Base-by-base conservation (phyloP, 2,329 filamentous ascomycete genomes). In the Xylariaceae sp. region DNA sequence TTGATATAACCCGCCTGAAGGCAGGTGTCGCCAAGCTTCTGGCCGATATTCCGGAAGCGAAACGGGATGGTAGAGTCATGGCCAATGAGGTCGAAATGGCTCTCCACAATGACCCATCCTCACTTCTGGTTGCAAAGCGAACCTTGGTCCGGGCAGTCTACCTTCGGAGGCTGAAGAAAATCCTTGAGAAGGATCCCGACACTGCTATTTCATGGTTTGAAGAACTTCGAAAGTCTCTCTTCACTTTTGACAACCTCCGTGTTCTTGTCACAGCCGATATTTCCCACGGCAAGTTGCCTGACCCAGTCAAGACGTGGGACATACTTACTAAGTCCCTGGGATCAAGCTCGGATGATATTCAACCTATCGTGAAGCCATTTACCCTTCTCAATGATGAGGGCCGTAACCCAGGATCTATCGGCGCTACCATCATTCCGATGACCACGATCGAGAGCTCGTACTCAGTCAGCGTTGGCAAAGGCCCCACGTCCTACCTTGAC, bases 381-480 rank as follows among this genome's bases (percentile, higher is more conserved):
- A 72, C 76, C 24, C 70, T 87, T n/a, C 76, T 94, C 35, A 93
- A 77, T 43, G 67, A 76, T 0, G 77, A 85, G 35, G 92, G 88
- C 12, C 71, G 72, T 33, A 76, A 75, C 5, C 83, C 89, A 0
- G 92, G 92, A 11, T 74, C 76, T 5, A 70, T 83, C 22, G 77
- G 77, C 19, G 77, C 81, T 19, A 82, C 86, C 45, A 74, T 98
- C 34, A 75, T 96, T 15, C 88, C 92, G 12, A 92, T 98, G 79
- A 77, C 86, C 0, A 83, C 88, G 1, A 82, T 95, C 32, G 92
- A 98, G 62, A 93, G 85, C 27, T 95, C 89, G 2, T 96, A 87
- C 61, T 82, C 81, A 16, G 75, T 89, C 39, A 78, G 85, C 48
- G 83, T 83, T 9, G 71, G 81, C 2, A 73, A 74, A 26, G 90